Evolutionary conservation across 2,329 filamentous ascomycete genomes (phyloP).

Genomic region (Fusarium nurragi): DNA sequence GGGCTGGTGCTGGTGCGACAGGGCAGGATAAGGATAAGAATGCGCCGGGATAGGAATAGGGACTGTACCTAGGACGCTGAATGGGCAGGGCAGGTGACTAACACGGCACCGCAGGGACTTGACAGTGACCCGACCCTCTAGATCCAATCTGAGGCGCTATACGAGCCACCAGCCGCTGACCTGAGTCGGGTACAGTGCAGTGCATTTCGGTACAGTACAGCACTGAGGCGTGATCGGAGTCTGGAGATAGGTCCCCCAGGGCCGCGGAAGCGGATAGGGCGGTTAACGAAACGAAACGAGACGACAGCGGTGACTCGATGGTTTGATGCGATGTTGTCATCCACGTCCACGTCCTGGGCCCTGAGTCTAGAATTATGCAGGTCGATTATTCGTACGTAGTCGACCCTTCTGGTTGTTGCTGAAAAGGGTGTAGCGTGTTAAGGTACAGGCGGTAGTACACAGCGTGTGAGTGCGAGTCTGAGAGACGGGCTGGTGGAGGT

Average conservation of each 20-base stretch:
- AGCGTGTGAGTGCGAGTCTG: slow-evolving; percentile 2
- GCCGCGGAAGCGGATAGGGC: slow-evolving; percentile 33
- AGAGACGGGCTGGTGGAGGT: slow-evolving; percentile 24
- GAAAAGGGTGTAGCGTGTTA: slow-evolving; percentile 23
- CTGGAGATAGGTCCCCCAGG: slow-evolving; percentile 18
- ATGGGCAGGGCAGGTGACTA: slow-evolving; percentile 44
- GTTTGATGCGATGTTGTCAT: slow-evolving; percentile 36
- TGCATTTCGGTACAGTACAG: background rate
- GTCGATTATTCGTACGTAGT: slow-evolving; percentile 37
- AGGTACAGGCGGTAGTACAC: slow-evolving; percentile 19
- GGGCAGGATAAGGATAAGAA: slow-evolving; percentile 34
- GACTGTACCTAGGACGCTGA: slow-evolving; percentile 17
- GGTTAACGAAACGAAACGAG: slow-evolving; percentile 6
- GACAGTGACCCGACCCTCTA: slow-evolving; percentile 19
- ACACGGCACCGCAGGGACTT: slow-evolving; percentile 21
- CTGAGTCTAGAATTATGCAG: slow-evolving; percentile 40
- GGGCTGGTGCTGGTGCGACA: slow-evolving; percentile 29
- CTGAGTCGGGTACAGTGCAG: slow-evolving; percentile 18
- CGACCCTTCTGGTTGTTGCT: slow-evolving; percentile 3
- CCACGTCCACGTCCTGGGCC: background rate
- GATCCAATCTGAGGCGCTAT: slow-evolving; percentile 34
- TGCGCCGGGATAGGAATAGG: slow-evolving; percentile 27
- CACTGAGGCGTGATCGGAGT: slow-evolving; percentile 39
- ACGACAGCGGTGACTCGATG: slow-evolving; percentile 36
- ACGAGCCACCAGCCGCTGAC: slow-evolving; percentile 37